Evolutionary conservation across 2,329 filamentous ascomycete genomes (phyloP).

Genomic region (Microthyrium microscopicum): DNA sequence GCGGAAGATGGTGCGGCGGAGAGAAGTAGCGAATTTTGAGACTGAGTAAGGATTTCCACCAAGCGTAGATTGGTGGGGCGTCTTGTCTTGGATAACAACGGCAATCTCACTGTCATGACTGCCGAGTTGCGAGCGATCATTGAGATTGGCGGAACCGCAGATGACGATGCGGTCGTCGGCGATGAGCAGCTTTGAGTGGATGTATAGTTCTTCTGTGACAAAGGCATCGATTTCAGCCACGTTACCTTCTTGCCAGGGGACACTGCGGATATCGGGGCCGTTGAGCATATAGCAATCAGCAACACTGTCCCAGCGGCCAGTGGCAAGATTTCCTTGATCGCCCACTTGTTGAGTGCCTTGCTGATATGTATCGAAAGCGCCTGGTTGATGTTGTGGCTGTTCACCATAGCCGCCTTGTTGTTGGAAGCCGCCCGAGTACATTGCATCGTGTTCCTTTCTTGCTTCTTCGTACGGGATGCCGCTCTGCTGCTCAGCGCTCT

Average conservation of each 20-base stretch:
- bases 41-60: conserved; percentile 55
- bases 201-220: conserved; percentile 45
- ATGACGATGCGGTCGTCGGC: conserved; percentile 71
- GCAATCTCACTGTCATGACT: conserved; percentile 78
- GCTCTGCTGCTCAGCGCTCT: conserved; percentile 40
- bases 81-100: conserved; percentile 69
- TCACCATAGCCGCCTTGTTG: conserved; percentile 8
- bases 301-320: conserved; percentile 56
- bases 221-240: conserved; percentile 43
- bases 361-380: conserved; percentile 55
- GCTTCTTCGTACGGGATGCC: conserved; percentile 55
- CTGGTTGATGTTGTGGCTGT: conserved; percentile 13
- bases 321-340: conserved; percentile 26
- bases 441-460: conserved; percentile 44
- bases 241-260: conserved; percentile 41
- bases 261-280: conserved; percentile 50
- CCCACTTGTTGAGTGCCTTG: conserved; percentile 41
- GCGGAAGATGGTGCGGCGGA: conserved; percentile 73
- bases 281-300: conserved; percentile 69
- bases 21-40: conserved; percentile 58
- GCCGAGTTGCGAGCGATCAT: conserved; percentile 62
- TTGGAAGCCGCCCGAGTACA: conserved; percentile 22
- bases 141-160: conserved; percentile 58
- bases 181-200: conserved; percentile 58
- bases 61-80: conserved; percentile 55